Base-by-base conservation (phyloP, 108 stramenopile genomes). In the Pseudonitzschia multiseries region DNA sequence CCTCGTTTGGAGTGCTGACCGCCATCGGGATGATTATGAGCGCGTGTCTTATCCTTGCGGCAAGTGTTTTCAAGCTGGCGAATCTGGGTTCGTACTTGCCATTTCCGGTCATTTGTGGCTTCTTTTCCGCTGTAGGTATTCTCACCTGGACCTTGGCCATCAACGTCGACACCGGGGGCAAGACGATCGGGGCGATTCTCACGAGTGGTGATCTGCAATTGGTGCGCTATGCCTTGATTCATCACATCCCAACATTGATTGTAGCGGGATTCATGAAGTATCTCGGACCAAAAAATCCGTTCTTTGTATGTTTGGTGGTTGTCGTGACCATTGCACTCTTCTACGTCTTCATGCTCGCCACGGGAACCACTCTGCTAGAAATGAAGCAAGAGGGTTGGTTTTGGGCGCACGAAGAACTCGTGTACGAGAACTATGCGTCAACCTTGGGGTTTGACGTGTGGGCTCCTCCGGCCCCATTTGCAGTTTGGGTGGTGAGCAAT, bases 11-110 rank as follows among this genome's bases (percentile, higher is more conserved):
- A 21, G 80, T 86, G 13, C 46, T 92, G 17, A 77, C 79, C 33
- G 70, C 79, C 18, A 70, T 85, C 56, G 88, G 80, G 2, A 79
- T 86, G 70, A 20, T 64, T 8, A 28, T 89, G 12, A 76, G 77
- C 9, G 85, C 79, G 2, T 17, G 65, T 3, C 53, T 92, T 0
- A 57, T 86, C 4, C 29, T 89, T 4, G 54, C 77, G 6, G 88
- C 88, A 3, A 59, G 72, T 17, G 74, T 80, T 43, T 81, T 87
- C 50, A 80, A 83, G 69, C 61, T 92, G 26, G 91, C 87, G 43
- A 92, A 89, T 73, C 42, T 89, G 10, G 91, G 88, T 14, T 70
- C 82, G 0, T 92, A 84, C 66, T 73, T 92, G 21, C 91, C 91
- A 0, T 89, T 82, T 71, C 73, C 85, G 15, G 91, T 92, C 5